Evolutionary conservation across 208 protist genomes (phyloP).

Genomic region (Dictyostelium gargantuum): DNA sequence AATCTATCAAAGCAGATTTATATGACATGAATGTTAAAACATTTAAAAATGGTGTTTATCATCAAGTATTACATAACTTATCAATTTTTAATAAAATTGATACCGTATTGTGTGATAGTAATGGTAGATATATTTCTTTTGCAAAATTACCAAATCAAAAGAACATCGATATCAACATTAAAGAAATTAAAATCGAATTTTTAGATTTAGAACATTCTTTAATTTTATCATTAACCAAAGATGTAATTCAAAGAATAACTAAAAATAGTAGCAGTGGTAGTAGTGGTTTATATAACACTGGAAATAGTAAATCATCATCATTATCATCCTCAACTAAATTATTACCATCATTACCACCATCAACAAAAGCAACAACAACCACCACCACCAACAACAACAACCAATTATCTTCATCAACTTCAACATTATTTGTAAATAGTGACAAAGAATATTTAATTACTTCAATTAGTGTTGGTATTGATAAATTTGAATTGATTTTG

Average conservation of each 20-base stretch:
- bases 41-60: neutral
- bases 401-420: neutral
- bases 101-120: neutral
- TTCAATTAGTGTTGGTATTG: neutral
- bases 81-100: conserved; percentile 1
- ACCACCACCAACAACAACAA: neutral
- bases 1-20: conserved; percentile 1
- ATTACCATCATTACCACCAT: neutral
- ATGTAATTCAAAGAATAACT: conserved; percentile 18
- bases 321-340: neutral
- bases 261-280: neutral
- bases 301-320: neutral
- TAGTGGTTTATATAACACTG: neutral
- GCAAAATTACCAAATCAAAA: neutral
- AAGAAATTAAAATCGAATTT: conserved; percentile 41
- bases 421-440: neutral
- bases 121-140: neutral
- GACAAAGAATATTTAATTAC: neutral
- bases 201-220: conserved; percentile 36
- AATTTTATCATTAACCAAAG: conserved; percentile 29
- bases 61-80: conserved; percentile 40
- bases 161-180: neutral
- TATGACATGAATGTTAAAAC: conserved; percentile 59
- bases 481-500: neutral
- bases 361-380: neutral